Percentiles rank a stretch among this genome's conserved stretches.
Evolutionary conservation across 139 green algal species (phyloP).

Genomic region (Closterium sp.): DNA sequence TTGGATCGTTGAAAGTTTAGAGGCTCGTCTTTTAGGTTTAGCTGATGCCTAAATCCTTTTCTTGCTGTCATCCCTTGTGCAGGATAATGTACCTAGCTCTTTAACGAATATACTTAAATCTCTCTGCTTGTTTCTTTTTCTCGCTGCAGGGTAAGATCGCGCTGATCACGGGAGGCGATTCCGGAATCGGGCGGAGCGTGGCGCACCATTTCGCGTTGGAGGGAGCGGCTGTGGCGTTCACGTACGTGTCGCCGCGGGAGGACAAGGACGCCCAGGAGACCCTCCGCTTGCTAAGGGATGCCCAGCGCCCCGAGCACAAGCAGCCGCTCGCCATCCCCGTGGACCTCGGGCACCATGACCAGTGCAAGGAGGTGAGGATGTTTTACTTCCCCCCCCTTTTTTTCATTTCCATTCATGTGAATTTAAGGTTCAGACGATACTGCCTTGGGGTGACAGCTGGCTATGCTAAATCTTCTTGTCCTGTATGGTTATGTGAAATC

Average conservation of each 20-base stretch:
- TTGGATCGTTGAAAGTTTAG: background rate
- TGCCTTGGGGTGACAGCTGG: too few species aligned
- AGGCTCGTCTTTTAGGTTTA: background rate
- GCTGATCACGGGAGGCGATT: constrained; percentile 46
- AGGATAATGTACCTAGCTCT: too few species aligned
- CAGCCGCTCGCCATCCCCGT: too few species aligned
- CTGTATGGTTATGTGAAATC: too few species aligned
- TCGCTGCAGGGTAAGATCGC: constrained; percentile 37
- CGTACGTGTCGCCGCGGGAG: constrained; percentile 33
- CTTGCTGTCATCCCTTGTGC: too few species aligned
- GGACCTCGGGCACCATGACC: constrained; percentile 31
- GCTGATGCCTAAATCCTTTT: background rate
- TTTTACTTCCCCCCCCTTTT: too few species aligned
- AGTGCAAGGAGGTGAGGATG: constrained; percentile 53
- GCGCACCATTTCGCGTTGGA: constrained; percentile 32
- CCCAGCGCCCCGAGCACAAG: too few species aligned
- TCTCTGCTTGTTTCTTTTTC: background rate
- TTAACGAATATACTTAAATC: background rate
- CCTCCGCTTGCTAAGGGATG: too few species aligned
- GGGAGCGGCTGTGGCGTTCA: constrained; percentile 36
- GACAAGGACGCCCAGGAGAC: constrained; percentile 49
- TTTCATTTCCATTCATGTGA: too few species aligned
- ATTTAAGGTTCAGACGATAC: too few species aligned
- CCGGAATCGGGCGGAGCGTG: constrained; percentile 33
- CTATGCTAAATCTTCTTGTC: too few species aligned